Conservation (phyloP, 2,329 filamentous ascomycete species). For the Aspergillus costaricaensis region DNA sequence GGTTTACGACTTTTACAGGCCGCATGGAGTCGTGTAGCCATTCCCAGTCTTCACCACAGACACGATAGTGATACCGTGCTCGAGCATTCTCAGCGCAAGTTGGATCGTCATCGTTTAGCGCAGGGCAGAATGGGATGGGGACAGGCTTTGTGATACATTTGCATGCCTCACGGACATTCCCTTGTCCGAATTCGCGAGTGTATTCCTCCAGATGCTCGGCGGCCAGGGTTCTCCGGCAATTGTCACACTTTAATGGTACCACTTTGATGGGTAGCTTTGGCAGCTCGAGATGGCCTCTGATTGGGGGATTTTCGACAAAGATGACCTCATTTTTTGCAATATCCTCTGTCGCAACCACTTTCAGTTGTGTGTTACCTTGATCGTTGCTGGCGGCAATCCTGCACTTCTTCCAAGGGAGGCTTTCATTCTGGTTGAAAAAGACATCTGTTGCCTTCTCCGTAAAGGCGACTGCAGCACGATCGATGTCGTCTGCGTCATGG, state of each 20-base stretch:
- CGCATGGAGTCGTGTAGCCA: conserved; percentile 41
- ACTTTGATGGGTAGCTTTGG: not conserved
- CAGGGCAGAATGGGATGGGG: conserved; percentile 15
- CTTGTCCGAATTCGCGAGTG: not conserved
- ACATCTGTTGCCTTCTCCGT: conserved; percentile 26
- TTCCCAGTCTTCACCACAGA: conserved; percentile 36
- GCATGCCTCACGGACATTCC: conserved; percentile 9
- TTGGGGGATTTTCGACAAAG: conserved; percentile 37
- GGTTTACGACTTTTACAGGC: conserved; percentile 8
- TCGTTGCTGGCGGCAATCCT: conserved; percentile 11
- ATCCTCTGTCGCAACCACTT: conserved; percentile 30
- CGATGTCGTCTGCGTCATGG: conserved; percentile 28
- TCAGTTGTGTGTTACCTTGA: conserved; percentile 4
- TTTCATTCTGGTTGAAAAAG: conserved; percentile 19
- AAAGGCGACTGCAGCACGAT: conserved; percentile 13
- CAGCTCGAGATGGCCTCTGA: conserved; percentile 35
- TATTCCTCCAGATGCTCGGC: not conserved
- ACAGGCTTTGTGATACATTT: conserved; percentile 6
- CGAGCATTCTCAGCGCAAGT: conserved; percentile 26
- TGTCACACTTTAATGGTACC: not conserved
- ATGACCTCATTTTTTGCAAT: conserved; percentile 31
- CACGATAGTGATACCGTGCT: conserved; percentile 31
- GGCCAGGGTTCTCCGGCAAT: not conserved
- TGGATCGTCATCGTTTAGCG: not conserved
- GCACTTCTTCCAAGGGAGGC: conserved; percentile 17